These are phyloP conservation scores for Aspergillus ibericus DNA, from an alignment of 2,329 filamentous ascomycete species.

Conservation along the genomic window DNA sequence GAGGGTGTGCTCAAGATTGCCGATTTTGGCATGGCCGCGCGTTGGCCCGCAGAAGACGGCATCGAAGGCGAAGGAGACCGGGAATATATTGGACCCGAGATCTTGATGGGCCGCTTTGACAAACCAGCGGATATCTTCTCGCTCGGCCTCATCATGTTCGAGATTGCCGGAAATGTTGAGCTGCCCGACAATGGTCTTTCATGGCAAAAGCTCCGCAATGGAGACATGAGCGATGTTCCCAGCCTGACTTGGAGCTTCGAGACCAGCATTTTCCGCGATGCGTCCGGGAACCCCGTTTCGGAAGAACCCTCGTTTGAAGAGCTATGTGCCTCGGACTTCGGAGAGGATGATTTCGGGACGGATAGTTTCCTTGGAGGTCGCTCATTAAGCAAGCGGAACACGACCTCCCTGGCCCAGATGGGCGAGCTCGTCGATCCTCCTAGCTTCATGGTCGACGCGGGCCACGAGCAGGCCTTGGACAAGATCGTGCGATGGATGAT, in stretches of 20 bases:
- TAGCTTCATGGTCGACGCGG: constrained; percentile 80
- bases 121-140: constrained; percentile 93
- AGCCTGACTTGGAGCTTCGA: constrained; percentile 78
- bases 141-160: constrained; percentile 88
- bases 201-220: constrained; percentile 86
- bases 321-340: constrained; percentile 44
- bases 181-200: constrained; percentile 89
- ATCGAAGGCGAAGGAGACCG: constrained; percentile 93
- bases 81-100: constrained; percentile 93
- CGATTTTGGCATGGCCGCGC: constrained; percentile 71
- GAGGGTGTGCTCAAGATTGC: constrained; percentile 66
- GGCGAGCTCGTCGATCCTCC: constrained; percentile 70
- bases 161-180: constrained; percentile 90
- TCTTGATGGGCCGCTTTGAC: constrained; percentile 80
- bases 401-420: constrained; percentile 40
- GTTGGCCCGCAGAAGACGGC: constrained; percentile 71
- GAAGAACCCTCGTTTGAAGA: constrained; percentile 46
- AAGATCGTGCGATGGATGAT: constrained; percentile 87
- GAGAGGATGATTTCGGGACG: constrained; percentile 46
- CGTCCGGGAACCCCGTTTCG: constrained; percentile 66
- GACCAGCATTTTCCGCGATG: constrained; percentile 71
- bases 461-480: constrained; percentile 74
- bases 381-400: constrained; percentile 25
- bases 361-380: constrained; percentile 34
- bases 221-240: constrained; percentile 85